Conservation (phyloP, 768 basidiomycete genomes). For the Rhizopogon roseolus region DNA sequence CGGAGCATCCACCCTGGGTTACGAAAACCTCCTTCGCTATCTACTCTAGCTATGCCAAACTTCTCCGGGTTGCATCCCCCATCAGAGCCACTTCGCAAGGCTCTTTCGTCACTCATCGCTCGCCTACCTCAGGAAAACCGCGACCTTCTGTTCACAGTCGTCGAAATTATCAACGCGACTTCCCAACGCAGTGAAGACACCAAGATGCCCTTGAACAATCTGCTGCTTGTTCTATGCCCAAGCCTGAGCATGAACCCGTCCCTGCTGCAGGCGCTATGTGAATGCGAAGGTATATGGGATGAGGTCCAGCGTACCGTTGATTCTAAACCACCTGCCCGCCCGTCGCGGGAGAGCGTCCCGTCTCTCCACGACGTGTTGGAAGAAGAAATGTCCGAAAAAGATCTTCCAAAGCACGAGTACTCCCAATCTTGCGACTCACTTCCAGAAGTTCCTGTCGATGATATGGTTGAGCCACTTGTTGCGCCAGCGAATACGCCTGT, state of each 20-base stretch:
- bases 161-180: constrained; percentile 75
- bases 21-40: constrained; percentile 76
- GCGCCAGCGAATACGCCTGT: constrained; percentile 1
- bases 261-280: constrained; percentile 67
- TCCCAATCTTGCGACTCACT: constrained; percentile 17
- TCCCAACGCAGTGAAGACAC: constrained; percentile 65
- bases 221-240: constrained; percentile 85
- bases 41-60: constrained; percentile 71
- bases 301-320: constrained; percentile 10
- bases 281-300: constrained; percentile 65
- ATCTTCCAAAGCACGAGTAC: constrained; percentile 4
- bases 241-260: constrained; percentile 77
- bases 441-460: constrained; percentile 19
- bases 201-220: constrained; percentile 90
- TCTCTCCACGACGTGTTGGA: background rate
- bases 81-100: constrained; percentile 51
- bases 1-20: constrained; percentile 36
- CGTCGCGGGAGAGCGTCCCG: background rate
- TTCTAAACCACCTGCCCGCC: background rate
- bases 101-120: constrained; percentile 58
- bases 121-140: constrained; percentile 76
- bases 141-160: constrained; percentile 79
- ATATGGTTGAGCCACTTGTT: background rate
- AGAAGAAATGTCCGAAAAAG: background rate
- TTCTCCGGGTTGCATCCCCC: constrained; percentile 58